Base-by-base conservation (phyloP, 1,139 yeast species). In the Pichia kudriavzevii region DNA sequence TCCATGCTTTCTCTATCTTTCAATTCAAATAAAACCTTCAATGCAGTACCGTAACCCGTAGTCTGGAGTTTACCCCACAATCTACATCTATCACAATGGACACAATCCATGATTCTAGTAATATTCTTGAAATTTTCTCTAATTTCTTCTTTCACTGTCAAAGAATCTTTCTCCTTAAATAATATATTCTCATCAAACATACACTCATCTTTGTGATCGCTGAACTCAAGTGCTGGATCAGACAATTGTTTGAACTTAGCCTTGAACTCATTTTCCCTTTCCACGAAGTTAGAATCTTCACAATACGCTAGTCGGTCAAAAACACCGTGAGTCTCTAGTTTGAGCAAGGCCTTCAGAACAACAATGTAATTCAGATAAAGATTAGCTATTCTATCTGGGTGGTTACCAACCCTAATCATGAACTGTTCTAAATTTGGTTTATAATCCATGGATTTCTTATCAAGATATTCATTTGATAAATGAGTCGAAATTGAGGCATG, bases 41-140 rank as follows among this genome's bases (percentile, higher is more conserved):
- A 69, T 2, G 96, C 94, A 14, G 98, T 91, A 17, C 97, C 98
- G 57, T 91, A 91, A 18, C 98, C 98, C 15, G 93, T 85, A 2
- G 95, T 85, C 63, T 91, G 98, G 19, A 91, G 72, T 59, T 93
- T 91, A 13, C 98, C 98, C 98, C 98, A 91, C 62, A 93, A 67
- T 53, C 97, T 74, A 59, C 98, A 91, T 56, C 97, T 72, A 58
- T 91, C 98, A 63, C 98, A 91, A 25, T 95, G 96, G 31, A 91
- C 97, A 65, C 98, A 91, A 59, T 91, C 95, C 96, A 93, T 91
- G 34, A 91, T 75, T 34, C 84, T 81, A 22, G 94, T 79, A 22
- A 91, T 94, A 56, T 91, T 93, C 55, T 77, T 78, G 59, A 91
- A 93, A 40, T 94, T 78, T 28, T 72, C 60, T 45, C 93, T 72